phyloP scores from a whole-genome alignment of 495 filamentous ascomycete species.

The Pyrenopolyporus hunteri region DNA sequence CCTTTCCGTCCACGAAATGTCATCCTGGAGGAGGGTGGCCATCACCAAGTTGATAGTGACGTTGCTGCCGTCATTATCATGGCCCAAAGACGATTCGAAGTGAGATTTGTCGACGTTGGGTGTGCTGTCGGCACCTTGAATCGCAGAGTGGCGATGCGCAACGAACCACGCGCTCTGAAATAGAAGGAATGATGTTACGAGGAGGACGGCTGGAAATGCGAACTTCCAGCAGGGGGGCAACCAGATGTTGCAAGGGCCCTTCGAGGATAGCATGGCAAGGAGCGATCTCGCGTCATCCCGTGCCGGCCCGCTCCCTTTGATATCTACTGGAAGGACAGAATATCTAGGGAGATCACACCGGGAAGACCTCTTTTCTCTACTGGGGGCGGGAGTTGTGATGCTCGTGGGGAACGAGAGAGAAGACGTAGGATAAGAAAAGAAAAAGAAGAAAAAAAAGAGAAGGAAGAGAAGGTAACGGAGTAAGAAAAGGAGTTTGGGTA shows the following conservation, averaged over 20 bases:
- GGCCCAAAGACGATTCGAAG: not conserved
- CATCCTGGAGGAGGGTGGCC: constrained; percentile 60
- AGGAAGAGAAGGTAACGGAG: too few relatives aligned
- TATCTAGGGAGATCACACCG: not conserved
- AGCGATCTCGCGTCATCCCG: constrained; percentile 24
- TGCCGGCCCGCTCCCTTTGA: not conserved
- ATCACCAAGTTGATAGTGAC: constrained; percentile 59
- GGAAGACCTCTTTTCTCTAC: not conserved
- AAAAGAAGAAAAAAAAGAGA: not conserved
- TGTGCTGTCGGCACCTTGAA: not conserved
- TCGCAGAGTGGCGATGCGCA: not conserved
- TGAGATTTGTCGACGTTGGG: constrained; percentile 4
- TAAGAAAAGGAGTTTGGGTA: too few relatives aligned
- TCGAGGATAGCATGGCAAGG: constrained; percentile 21
- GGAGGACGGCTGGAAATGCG: constrained; percentile 12
- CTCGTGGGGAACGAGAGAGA: not conserved
- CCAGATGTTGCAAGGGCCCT: constrained; percentile 20
- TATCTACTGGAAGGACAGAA: not conserved
- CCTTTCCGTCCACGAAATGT: constrained; percentile 65
- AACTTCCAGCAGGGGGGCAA: constrained; percentile 26
- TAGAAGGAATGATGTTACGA: constrained; percentile 10
- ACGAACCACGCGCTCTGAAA: constrained; percentile 5
- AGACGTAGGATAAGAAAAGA: not conserved
- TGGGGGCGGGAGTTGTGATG: not conserved
- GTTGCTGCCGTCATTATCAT: constrained; percentile 13